Percentiles rank a stretch among this genome's conserved stretches.
Evolutionary conservation across 1,284 basidiomycete species (phyloP).

Genomic region (Ceratobasidium sp.): DNA sequence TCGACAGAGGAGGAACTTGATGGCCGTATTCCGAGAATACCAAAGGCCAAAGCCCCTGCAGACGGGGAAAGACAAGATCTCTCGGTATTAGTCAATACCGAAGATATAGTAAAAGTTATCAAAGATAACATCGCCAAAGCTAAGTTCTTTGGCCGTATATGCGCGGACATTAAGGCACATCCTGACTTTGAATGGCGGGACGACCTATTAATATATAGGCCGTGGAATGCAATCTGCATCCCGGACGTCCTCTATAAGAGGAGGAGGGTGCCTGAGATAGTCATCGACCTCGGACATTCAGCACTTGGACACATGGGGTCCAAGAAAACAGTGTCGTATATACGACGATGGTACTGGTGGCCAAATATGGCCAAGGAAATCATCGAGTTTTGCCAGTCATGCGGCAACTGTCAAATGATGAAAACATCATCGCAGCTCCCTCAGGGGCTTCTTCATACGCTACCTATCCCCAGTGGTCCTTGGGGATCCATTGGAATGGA

Average conservation of each 20-base stretch:
- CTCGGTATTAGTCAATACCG: constrained; percentile 45
- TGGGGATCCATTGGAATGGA: constrained; percentile 62
- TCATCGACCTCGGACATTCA: constrained; percentile 49
- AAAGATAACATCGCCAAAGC: constrained; percentile 42
- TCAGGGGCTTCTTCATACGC: constrained; percentile 56
- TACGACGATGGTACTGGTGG: constrained; percentile 51
- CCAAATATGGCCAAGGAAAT: constrained; percentile 45
- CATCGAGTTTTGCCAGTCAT: constrained; percentile 41
- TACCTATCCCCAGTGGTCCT: constrained; percentile 55
- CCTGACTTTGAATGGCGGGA: constrained; percentile 34
- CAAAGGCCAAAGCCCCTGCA: neutral
- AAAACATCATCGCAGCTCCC: constrained; percentile 50
- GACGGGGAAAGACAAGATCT: neutral
- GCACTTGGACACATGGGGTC: constrained; percentile 47
- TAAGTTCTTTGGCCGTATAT: constrained; percentile 36
- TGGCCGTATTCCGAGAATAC: neutral
- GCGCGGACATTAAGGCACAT: constrained; percentile 12
- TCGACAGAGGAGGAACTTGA: neutral
- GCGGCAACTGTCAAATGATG: constrained; percentile 42
- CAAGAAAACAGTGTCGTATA: constrained; percentile 44
- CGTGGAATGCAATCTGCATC: constrained; percentile 56
- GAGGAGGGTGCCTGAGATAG: constrained; percentile 45
- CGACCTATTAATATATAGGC: constrained; percentile 19
- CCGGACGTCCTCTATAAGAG: constrained; percentile 53
- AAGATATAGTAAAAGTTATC: constrained; percentile 51